These are phyloP conservation scores for Phytopythium delawarense DNA, from an alignment of 352 stramenopile species.

Conservation along the genomic window DNA sequence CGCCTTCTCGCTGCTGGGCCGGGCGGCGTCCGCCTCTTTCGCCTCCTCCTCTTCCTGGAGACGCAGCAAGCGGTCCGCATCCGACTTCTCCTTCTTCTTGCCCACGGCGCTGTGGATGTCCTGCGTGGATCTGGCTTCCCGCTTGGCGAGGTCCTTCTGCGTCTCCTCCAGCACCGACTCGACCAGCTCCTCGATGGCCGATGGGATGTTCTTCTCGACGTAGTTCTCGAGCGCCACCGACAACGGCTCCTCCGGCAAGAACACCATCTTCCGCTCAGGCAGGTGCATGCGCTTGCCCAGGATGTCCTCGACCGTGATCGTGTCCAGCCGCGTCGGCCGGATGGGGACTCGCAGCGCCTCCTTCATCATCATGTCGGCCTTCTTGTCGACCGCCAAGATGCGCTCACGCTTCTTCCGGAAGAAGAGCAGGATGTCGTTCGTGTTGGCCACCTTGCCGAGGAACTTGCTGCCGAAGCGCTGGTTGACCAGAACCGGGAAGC, in stretches of 20 bases:
- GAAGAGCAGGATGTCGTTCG: slow-evolving; percentile 86
- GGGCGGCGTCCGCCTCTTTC: slow-evolving; percentile 9
- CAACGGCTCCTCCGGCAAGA: slow-evolving; percentile 67
- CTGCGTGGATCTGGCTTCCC: slow-evolving; percentile 49
- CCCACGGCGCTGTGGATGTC: slow-evolving; percentile 63
- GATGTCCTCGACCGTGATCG: slow-evolving; percentile 77
- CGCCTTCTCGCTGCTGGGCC: background rate
- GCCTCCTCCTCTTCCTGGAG: slow-evolving; percentile 34
- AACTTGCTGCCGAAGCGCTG: slow-evolving; percentile 86
- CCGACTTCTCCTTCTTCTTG: slow-evolving; percentile 55
- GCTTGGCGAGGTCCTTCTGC: slow-evolving; percentile 52
- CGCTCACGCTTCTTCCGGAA: slow-evolving; percentile 61
- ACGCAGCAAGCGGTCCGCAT: slow-evolving; percentile 48
- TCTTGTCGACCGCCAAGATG: slow-evolving; percentile 39
- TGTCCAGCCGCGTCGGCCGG: slow-evolving; percentile 52
- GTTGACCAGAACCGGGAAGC: slow-evolving; percentile 86
- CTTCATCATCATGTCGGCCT: slow-evolving; percentile 28
- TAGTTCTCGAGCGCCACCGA: slow-evolving; percentile 75
- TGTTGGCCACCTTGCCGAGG: slow-evolving; percentile 84
- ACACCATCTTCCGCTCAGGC: slow-evolving; percentile 69
- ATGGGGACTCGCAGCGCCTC: slow-evolving; percentile 38
- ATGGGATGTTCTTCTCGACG: slow-evolving; percentile 76
- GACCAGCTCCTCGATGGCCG: slow-evolving; percentile 77
- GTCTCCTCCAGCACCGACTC: slow-evolving; percentile 62
- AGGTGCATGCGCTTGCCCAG: slow-evolving; percentile 54